Conservation (phyloP, 2,329 filamentous ascomycete species). For the Phyllosticta citribraziliensis region DNA sequence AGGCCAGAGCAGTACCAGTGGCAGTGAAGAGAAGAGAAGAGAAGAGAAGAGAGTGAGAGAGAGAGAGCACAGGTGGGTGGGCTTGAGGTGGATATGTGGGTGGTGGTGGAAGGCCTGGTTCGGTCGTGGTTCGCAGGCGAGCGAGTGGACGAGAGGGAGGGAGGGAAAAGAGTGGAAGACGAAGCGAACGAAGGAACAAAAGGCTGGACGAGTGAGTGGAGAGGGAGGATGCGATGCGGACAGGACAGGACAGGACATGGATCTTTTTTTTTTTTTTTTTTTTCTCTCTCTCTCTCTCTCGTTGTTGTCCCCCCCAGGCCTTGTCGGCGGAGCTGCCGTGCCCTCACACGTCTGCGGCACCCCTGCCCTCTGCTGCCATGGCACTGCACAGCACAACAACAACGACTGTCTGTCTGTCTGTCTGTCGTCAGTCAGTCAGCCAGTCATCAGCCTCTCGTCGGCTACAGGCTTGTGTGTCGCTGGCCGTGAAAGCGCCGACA, state of each 20-base stretch:
- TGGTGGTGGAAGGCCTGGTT: background rate
- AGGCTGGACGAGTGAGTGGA: too few species aligned
- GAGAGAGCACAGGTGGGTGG: background rate
- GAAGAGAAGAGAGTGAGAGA: background rate
- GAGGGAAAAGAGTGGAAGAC: too few species aligned
- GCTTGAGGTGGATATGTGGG: background rate
- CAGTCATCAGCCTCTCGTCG: background rate
- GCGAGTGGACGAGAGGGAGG: too few species aligned
- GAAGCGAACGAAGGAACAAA: too few species aligned
- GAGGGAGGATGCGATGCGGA: too few species aligned
- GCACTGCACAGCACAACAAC: too few species aligned
- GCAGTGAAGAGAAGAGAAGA: background rate
- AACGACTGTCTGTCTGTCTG: background rate
- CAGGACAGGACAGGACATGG: too few species aligned
- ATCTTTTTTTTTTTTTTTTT: background rate
- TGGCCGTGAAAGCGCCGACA: background rate
- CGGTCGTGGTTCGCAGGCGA: background rate
- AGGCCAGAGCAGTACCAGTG: background rate
- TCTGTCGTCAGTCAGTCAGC: background rate
- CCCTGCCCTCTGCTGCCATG: too few species aligned
- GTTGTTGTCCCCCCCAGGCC: background rate
- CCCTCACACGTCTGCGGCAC: background rate
- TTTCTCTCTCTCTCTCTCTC: too few species aligned
- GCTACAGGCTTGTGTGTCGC: too few species aligned
- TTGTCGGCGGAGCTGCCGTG: background rate